phyloP scores from a whole-genome alignment of 1,139 yeast species.

The Pichia sp. region DNA sequence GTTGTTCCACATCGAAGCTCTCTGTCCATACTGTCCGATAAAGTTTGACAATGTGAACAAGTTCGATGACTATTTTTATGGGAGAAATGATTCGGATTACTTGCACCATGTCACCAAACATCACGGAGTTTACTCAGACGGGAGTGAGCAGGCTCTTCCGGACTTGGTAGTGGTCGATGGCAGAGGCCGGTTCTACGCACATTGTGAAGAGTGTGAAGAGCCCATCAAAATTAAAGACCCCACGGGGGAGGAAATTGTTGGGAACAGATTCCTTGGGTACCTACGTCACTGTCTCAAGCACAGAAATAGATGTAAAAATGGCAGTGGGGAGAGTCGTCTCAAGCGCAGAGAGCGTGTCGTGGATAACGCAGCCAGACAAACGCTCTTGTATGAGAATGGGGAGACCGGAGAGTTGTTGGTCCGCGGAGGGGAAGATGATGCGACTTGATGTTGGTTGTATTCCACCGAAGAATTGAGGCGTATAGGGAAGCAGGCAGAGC shows the following conservation, averaged over 20 bases:
- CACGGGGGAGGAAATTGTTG: conserved; percentile 13
- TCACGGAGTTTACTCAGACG: conserved; percentile 32
- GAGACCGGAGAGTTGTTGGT: background rate
- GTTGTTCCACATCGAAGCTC: conserved; percentile 25
- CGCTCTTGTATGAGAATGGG: background rate
- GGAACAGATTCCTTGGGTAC: conserved; percentile 25
- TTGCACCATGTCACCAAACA: conserved; percentile 32
- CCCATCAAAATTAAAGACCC: conserved; percentile 21
- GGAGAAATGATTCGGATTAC: conserved; percentile 30
- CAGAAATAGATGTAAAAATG: conserved; percentile 22
- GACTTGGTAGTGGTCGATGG: conserved; percentile 16
- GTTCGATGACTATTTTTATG: conserved; percentile 23
- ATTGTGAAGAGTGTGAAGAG: conserved; percentile 23
- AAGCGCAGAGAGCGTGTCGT: background rate
- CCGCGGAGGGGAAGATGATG: background rate
- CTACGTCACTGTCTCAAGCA: conserved; percentile 27
- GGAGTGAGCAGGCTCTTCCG: conserved; percentile 28
- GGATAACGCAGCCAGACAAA: background rate
- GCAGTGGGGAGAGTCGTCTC: conserved; percentile 15
- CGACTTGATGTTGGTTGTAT: background rate
- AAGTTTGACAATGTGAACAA: conserved; percentile 5
- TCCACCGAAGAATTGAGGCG: background rate
- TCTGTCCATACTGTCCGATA: conserved; percentile 30
- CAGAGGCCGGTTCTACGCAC: conserved; percentile 20
- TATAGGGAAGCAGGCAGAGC: background rate